Conservation (phyloP, 2,329 filamentous ascomycete genomes). For the Metarhizium guizhouense region DNA sequence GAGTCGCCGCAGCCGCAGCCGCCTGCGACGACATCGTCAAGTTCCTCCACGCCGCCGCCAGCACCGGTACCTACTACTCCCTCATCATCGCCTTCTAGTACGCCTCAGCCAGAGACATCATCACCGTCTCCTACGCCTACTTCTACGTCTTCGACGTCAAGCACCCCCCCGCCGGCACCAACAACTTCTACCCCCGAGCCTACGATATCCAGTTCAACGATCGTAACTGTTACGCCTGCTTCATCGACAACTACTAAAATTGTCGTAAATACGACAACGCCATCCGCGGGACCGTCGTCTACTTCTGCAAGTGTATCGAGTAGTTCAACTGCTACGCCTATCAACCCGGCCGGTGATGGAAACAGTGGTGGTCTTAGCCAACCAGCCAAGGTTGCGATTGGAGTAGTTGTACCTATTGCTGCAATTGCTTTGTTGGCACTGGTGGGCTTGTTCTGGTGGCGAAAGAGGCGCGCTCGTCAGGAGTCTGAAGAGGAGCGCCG, state of each 20-base stretch:
- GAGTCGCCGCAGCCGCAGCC: conserved; percentile 5
- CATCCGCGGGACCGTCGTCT: conserved; percentile 7
- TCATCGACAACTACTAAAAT: conserved; percentile 12
- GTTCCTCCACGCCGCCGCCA: not conserved
- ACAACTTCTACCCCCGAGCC: conserved; percentile 9
- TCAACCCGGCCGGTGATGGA: conserved; percentile 17
- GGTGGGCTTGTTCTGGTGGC: conserved; percentile 75
- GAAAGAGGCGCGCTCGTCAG: conserved; percentile 77
- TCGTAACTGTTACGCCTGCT: conserved; percentile 17
- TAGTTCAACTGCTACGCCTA: conserved; percentile 18
- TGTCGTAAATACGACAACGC: conserved; percentile 17
- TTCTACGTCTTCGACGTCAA: not conserved
- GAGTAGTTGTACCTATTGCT: conserved; percentile 87
- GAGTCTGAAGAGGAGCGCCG: conserved; percentile 78
- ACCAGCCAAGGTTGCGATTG: conserved; percentile 74
- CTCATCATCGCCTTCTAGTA: conserved; percentile 1
- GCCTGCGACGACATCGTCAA: conserved; percentile 5
- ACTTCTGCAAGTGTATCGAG: conserved; percentile 7
- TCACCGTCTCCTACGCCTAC: not conserved
- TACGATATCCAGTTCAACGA: conserved; percentile 11
- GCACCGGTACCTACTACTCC: conserved; percentile 1
- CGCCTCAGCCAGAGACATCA: not conserved
- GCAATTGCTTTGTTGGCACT: conserved; percentile 75
- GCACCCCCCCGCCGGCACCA: not conserved
- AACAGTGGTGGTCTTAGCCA: conserved; percentile 42